Base-by-base conservation (phyloP, 768 basidiomycete species). In the Macrolepiota fuliginosa region DNA sequence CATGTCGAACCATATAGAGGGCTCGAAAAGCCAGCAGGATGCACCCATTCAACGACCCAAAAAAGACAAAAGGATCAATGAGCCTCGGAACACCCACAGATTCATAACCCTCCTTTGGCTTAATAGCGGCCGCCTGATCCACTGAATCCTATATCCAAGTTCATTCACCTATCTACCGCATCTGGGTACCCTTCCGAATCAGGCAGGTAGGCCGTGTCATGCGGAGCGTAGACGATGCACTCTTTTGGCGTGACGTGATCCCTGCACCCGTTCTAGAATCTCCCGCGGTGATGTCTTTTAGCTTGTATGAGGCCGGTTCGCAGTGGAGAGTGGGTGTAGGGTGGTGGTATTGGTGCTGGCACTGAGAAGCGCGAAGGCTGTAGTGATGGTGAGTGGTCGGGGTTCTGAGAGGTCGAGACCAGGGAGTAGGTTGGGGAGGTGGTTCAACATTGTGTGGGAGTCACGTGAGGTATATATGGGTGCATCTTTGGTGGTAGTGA, bases 261-360 rank as follows among this genome's bases (percentile, higher is more conserved):
- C 0, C 90, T 90, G 1, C 89, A 83, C n/a, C 80, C 68, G 64
- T 92, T 92, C 90, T 90, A 92, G 65, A 76, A 84, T 1, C 90
- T 90, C 36, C 72, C 72, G 19, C 89, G 86, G 9, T 54, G 61
- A 7, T 64, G 47, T 61, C 61, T 42, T 47, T 32, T 58, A 62
- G 42, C 66, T n/a, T n/a, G n/a, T n/a, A n/a, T 62, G 47, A 65
- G 56, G 46, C 65, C 61, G 52, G 65, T 58, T 57, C 58, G 37
- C 29, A 66, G 52, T 40, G 67, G 49, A 62, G 62, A 35, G 27
- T 45, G 27, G 24, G 64, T 12, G n/a, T 7, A 11, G 17, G 9
- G 19, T 19, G 17, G 57, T 4, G 46, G 24, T 2, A 32, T 46
- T 40, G 36, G 32, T 6, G 54, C 7, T 32, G 3, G 29, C 7